phyloP scores from a whole-genome alignment of 768 basidiomycete genomes.

The Naematelia aurantialba region DNA sequence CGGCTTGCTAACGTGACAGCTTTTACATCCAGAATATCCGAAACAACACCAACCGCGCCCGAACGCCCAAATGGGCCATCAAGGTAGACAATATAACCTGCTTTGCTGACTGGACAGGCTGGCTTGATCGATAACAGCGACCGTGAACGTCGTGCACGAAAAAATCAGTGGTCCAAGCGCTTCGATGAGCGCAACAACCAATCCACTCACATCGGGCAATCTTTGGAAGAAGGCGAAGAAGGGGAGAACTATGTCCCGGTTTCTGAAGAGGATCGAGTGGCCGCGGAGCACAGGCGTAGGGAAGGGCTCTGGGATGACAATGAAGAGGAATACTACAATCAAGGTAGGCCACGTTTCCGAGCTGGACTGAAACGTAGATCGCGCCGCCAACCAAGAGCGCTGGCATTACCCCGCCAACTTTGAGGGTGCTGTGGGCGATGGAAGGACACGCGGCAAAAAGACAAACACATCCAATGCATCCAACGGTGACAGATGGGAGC shows the following conservation, averaged over 20 bases:
- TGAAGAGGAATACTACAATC: constrained; percentile 49
- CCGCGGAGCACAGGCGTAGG: constrained; percentile 30
- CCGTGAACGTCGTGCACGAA: constrained; percentile 70
- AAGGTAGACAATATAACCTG: constrained; percentile 19
- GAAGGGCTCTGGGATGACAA: constrained; percentile 45
- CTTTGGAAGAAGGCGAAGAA: constrained; percentile 74
- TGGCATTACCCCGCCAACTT: constrained; percentile 52
- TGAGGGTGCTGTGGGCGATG: constrained; percentile 45
- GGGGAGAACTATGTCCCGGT: constrained; percentile 45
- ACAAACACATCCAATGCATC: constrained; percentile 1
- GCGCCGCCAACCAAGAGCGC: constrained; percentile 48
- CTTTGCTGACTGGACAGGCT: constrained; percentile 54
- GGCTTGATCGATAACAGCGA: constrained; percentile 80
- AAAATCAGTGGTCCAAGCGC: constrained; percentile 80
- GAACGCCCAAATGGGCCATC: constrained; percentile 95
- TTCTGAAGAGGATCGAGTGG: constrained; percentile 27
- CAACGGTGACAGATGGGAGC: constrained; percentile 39
- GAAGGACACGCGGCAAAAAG: constrained; percentile 17
- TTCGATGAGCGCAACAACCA: constrained; percentile 75
- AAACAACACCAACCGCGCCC: constrained; percentile 85
- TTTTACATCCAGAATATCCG: constrained; percentile 71
- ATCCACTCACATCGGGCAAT: constrained; percentile 66
- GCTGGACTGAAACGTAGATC: constrained; percentile 22
- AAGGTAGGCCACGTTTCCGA: constrained; percentile 26
- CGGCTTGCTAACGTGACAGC: constrained; percentile 12